phyloP scores from a whole-genome alignment of 345 rosid genomes.

The Brassica cretica region DNA sequence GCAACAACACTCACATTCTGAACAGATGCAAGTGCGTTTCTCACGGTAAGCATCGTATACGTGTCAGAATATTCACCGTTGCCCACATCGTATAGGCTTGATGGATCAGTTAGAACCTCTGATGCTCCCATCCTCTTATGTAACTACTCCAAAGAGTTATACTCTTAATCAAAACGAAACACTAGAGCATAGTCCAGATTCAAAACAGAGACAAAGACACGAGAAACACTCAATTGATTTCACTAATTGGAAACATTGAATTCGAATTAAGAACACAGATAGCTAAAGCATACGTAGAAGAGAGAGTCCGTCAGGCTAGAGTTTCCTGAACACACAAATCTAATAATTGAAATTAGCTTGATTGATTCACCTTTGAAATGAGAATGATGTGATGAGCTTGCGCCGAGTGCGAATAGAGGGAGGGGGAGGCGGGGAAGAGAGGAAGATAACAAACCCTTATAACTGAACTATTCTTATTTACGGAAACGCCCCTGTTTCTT shows the following conservation, averaged over 20 bases:
- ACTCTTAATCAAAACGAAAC: not conserved
- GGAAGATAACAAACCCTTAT: not conserved
- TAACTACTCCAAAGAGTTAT: not conserved
- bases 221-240: too few relatives aligned
- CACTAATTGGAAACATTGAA: too few relatives aligned
- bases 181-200: too few relatives aligned
- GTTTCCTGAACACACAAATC: not conserved
- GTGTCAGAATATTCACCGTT: not conserved
- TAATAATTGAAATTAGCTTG: not conserved
- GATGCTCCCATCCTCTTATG: not conserved
- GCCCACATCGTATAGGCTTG: not conserved
- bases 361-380: not conserved
- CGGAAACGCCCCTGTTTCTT: not conserved
- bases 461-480: not conserved
- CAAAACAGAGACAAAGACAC: too few relatives aligned
- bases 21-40: not conserved
- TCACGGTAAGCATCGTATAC: not conserved
- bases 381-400: not conserved
- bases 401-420: not conserved
- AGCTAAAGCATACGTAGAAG: too few relatives aligned
- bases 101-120: not conserved
- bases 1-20: not conserved
- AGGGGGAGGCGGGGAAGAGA: not conserved
- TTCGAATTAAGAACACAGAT: too few relatives aligned
- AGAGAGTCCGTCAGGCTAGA: too few relatives aligned